A percentile compares a stretch with the other conserved stretches of the same genome.
Conservation (phyloP, 805 yeast genomes). For the Debaryomyces prosopidis region DNA sequence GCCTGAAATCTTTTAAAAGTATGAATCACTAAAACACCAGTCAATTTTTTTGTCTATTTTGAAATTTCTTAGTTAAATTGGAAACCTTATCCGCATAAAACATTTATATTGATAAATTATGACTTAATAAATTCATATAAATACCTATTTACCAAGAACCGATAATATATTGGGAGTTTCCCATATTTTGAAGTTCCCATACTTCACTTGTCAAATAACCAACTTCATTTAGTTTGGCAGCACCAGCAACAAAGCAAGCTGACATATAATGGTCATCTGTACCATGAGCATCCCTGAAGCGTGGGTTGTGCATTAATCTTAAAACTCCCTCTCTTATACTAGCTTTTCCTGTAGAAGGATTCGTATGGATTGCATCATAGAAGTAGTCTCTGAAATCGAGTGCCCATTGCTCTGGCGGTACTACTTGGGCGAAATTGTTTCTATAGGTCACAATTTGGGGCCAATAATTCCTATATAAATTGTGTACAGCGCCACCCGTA, state of each 20-base stretch:
- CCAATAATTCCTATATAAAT: constrained; percentile 2
- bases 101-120: too few species aligned
- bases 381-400: constrained; percentile 2
- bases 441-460: constrained; percentile 2
- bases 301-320: constrained; percentile 3
- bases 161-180: constrained; percentile 1
- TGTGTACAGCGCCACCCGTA: constrained; percentile 4
- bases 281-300: constrained; percentile 2
- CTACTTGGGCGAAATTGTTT: constrained; percentile 2
- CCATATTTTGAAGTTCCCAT: constrained; percentile 5
- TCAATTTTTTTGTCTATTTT: too few species aligned
- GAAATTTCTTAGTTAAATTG: too few species aligned
- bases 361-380: constrained; percentile 3
- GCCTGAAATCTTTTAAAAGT: too few species aligned
- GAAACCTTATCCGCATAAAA: too few species aligned
- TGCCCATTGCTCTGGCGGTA: constrained; percentile 3
- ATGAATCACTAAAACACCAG: too few species aligned
- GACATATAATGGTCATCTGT: constrained; percentile 4
- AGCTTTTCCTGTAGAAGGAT: not conserved
- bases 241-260: constrained; percentile 1
- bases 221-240: not conserved
- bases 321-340: constrained; percentile 1
- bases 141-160: constrained; percentile 2
- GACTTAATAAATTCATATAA: too few species aligned
- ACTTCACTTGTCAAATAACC: constrained; percentile 2